Percentiles rank a stretch among this genome's conserved stretches.
Evolutionary conservation across 2,329 filamentous ascomycete species (phyloP).

Genomic region (Fusarium torreyae): DNA sequence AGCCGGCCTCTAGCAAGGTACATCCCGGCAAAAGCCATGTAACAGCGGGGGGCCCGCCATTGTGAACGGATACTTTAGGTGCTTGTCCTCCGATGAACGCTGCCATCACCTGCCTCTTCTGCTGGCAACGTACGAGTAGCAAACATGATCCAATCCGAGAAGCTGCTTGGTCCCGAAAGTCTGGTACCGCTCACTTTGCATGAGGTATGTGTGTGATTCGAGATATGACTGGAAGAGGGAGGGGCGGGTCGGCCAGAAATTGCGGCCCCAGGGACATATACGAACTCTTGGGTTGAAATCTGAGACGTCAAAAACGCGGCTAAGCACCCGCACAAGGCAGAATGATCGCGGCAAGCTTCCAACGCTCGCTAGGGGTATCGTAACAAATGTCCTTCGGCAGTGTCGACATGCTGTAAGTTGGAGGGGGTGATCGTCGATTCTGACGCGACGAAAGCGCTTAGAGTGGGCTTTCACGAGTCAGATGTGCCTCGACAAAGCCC

Average conservation of each 20-base stretch:
- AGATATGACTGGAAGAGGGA: constrained; percentile 38
- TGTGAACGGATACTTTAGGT: constrained; percentile 31
- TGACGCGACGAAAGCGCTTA: constrained; percentile 50
- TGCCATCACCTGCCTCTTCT: constrained; percentile 38
- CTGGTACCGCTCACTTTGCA: constrained; percentile 53
- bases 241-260: constrained; percentile 27
- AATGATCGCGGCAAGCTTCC: constrained; percentile 43
- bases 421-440: constrained; percentile 29
- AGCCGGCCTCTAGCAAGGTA: constrained; percentile 21
- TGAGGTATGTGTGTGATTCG: constrained; percentile 40
- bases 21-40: constrained; percentile 24
- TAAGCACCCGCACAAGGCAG: constrained; percentile 33
- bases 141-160: constrained; percentile 19
- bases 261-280: constrained; percentile 44
- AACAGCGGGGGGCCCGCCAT: constrained; percentile 27
- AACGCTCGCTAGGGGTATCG: constrained; percentile 12
- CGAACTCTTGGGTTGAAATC: constrained; percentile 46
- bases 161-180: constrained; percentile 49
- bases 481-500: constrained; percentile 18
- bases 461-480: constrained; percentile 40
- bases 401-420: constrained; percentile 25
- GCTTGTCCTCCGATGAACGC: constrained; percentile 35
- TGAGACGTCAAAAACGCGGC: constrained; percentile 44
- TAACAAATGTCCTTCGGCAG: constrained; percentile 22
- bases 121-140: constrained; percentile 47